Evolutionary conservation across 2,329 filamentous ascomycete species (phyloP).

Genomic region (Trichoderma sp.): DNA sequence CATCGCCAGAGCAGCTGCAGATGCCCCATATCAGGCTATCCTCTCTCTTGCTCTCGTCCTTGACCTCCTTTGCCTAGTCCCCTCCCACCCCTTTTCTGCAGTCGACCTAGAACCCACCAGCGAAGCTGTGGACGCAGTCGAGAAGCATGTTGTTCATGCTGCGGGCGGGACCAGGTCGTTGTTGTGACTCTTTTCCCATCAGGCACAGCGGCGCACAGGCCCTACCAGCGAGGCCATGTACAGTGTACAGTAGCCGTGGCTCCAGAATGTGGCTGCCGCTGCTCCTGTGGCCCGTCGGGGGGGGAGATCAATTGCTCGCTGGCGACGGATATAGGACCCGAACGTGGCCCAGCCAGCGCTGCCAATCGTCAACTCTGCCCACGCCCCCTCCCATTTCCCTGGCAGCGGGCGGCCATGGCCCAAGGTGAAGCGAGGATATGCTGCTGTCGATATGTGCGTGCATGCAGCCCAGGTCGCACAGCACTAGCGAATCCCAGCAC

Average conservation of each 20-base stretch:
- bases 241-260: not conserved
- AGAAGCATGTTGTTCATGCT: not conserved
- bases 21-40: slow-evolving; percentile 19
- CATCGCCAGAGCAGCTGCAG: slow-evolving; percentile 13
- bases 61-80: slow-evolving; percentile 9
- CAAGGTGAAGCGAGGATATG: slow-evolving; percentile 12
- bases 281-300: not conserved
- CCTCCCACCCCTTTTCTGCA: slow-evolving; percentile 2
- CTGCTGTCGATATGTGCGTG: slow-evolving; percentile 15
- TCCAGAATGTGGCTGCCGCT: slow-evolving; percentile 3
- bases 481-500: slow-evolving; percentile 6
- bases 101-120: not conserved
- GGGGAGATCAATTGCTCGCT: not conserved
- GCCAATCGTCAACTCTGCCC: slow-evolving; percentile 8
- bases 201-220: slow-evolving; percentile 23
- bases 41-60: not conserved
- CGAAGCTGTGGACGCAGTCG: not conserved
- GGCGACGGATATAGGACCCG: slow-evolving; percentile 25
- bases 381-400: slow-evolving; percentile 19
- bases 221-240: not conserved
- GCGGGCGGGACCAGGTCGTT: slow-evolving; percentile 10
- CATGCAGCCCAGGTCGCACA: slow-evolving; percentile 21
- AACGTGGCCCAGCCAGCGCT: slow-evolving; percentile 22
- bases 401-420: slow-evolving; percentile 23
- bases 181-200: slow-evolving; percentile 13